Conservation (phyloP, 2,329 filamentous ascomycete species). For the Sporothrix phasma region DNA sequence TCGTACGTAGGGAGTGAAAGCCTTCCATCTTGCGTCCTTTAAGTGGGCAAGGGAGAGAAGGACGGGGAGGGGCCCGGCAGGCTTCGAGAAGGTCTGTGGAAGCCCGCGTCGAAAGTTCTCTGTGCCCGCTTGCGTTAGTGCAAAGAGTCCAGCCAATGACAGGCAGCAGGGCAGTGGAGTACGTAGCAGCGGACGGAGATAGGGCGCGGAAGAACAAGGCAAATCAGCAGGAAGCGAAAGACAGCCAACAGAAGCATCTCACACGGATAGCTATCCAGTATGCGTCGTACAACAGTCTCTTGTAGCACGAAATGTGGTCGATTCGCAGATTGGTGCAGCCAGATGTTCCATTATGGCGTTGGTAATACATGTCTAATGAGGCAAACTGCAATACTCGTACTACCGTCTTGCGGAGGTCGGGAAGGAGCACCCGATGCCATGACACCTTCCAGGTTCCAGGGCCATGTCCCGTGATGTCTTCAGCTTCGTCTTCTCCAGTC, state of each 20-base stretch:
- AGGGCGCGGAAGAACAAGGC: background rate
- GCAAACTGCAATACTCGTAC: too few relatives aligned
- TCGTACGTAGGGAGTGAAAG: too few relatives aligned
- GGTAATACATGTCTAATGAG: background rate
- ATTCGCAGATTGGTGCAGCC: too few relatives aligned
- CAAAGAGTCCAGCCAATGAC: conserved; percentile 5
- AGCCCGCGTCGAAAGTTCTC: conserved; percentile 23
- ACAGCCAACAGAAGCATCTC: background rate
- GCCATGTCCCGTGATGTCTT: background rate
- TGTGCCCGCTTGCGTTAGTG: conserved; percentile 10
- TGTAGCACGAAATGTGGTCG: too few relatives aligned
- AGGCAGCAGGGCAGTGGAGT: background rate
- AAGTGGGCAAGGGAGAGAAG: background rate
- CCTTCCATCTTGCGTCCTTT: background rate
- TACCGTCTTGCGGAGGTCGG: too few relatives aligned
- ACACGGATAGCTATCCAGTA: background rate
- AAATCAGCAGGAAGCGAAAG: background rate
- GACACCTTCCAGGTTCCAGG: too few relatives aligned
- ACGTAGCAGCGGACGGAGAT: background rate
- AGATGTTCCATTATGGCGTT: background rate
- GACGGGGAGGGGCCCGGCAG: background rate
- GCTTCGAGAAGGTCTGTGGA: conserved; percentile 27
- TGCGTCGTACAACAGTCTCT: too few relatives aligned
- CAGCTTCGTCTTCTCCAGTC: background rate
- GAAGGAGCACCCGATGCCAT: background rate